Evolutionary conservation across 2,329 filamentous ascomycete genomes (phyloP).

Genomic region (Cercospora canescens): DNA sequence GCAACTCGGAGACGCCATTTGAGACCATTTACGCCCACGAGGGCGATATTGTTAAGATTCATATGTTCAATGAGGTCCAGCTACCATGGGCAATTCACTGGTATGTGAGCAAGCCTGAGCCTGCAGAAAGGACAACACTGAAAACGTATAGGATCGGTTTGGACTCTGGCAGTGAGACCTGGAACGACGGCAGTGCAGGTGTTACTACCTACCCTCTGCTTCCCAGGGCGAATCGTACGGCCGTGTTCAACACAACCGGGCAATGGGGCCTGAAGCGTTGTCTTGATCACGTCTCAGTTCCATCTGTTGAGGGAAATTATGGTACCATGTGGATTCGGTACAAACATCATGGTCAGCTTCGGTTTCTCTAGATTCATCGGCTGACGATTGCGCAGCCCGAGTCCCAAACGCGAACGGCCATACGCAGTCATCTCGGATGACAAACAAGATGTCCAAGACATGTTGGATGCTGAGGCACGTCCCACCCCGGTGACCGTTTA

Average conservation of each 20-base stretch:
- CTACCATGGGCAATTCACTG: constrained; percentile 18
- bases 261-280: constrained; percentile 25
- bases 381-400: constrained; percentile 8
- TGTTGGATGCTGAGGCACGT: constrained; percentile 21
- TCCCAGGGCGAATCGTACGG: constrained; percentile 22
- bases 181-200: constrained; percentile 23
- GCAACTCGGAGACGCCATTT: constrained; percentile 21
- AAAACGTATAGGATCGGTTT: not conserved
- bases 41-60: constrained; percentile 21
- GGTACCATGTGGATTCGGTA: constrained; percentile 22
- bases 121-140: not conserved
- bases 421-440: constrained; percentile 20
- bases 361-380: not conserved
- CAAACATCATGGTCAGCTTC: not conserved
- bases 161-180: constrained; percentile 17
- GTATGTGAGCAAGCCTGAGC: not conserved
- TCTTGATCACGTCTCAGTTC: constrained; percentile 22
- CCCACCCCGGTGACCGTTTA: constrained; percentile 20
- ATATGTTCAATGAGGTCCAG: constrained; percentile 20
- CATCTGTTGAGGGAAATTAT: constrained; percentile 24
- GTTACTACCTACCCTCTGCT: constrained; percentile 22
- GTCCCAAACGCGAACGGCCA: constrained; percentile 16
- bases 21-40: constrained; percentile 20
- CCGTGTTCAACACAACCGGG: constrained; percentile 20
- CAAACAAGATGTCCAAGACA: constrained; percentile 20